Base-by-base conservation (phyloP, 2,329 filamentous ascomycete species). In the Pseudophaeomoniella oleicola region DNA sequence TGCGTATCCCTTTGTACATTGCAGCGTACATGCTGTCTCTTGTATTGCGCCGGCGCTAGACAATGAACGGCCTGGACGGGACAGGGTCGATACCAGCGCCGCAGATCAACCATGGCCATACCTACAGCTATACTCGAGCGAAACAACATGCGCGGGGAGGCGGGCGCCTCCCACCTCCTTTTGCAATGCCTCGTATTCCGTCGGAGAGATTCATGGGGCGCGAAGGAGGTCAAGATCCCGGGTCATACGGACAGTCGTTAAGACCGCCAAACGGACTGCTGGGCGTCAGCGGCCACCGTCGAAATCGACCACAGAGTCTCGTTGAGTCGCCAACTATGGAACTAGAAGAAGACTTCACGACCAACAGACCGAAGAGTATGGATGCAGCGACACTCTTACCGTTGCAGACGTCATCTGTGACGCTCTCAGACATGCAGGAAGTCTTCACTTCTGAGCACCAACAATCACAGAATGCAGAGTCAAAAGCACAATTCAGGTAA, bases 61-160 rank as follows among this genome's bases (percentile, higher is more conserved):
- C 22, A 27, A 27, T 27, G 22, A 27, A 27, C 22, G 22, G 22
- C 22, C 22, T 27, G 9, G 56, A 52, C 40, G 46, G 40, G 39
- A 52, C 50, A 44, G 42, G 44, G 29, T 48, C 47, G 22, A 41
- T 44, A 34, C 37, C 47, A 19, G 43, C 48, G 31, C 45, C 44
- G 17, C 46, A 46, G 15, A 45, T 49, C 18, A 48, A 52, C 30
- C 57, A 60, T 40, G 55, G 51, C 22, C 58, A 55, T 38, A 57
- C 58, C 30, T 56, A 55, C 38, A 57, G 58, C 30, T 56, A 60
- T 31, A 48, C 37, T 38, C 43, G 19, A 50, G 52, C 19, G 46
- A 37, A 39, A 36, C 33, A 37, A 34, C 14, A 17, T 30, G 35
- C 38, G 27, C 44, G 42, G 14, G 42, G 40, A n/a, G 39, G 39